Percentiles rank a stretch among this genome's conserved stretches.
These are phyloP conservation scores for Urochloa ruziziensis DNA, from an alignment of 176 grass and related monocot species.

Conservation along the genomic window DNA sequence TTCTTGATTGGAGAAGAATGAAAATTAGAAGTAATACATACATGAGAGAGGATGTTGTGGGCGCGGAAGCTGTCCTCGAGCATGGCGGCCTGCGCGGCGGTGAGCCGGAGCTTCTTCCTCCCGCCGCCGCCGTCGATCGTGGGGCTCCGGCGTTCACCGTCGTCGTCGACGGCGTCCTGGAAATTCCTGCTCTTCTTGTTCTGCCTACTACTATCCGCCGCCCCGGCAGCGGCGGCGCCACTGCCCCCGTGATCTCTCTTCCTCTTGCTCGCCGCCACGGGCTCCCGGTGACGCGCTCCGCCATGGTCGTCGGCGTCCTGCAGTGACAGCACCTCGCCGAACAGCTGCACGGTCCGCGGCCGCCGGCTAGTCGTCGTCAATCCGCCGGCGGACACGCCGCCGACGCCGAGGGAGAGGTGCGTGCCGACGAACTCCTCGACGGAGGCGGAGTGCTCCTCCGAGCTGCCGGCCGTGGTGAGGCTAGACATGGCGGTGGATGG, in stretches of 20 bases:
- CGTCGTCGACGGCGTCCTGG: not conserved
- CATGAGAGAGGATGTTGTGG: conserved; percentile 48
- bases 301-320: not conserved
- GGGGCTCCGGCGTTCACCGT: not conserved
- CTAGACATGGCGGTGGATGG: conserved; percentile 27
- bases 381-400: not conserved
- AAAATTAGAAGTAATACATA: not conserved
- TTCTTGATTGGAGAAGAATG: no score
- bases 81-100: conserved; percentile 27
- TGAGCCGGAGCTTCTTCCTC: conserved; percentile 68
- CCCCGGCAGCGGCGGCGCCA: no score
- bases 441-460: conserved; percentile 6
- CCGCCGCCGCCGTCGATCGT: not conserved
- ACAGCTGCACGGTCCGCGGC: not conserved
- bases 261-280: not conserved
- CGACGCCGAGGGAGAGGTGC: conserved; percentile 29
- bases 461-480: conserved; percentile 27
- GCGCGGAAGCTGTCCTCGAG: conserved; percentile 50
- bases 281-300: not conserved
- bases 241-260: not conserved
- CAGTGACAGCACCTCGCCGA: conserved; percentile 26
- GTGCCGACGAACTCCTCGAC: conserved; percentile 29
- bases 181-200: not conserved
- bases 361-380: no score
- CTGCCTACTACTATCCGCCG: not conserved